Conservation (phyloP, 176 grass and related monocot species). For the Hyparrhenia diplandra region DNA sequence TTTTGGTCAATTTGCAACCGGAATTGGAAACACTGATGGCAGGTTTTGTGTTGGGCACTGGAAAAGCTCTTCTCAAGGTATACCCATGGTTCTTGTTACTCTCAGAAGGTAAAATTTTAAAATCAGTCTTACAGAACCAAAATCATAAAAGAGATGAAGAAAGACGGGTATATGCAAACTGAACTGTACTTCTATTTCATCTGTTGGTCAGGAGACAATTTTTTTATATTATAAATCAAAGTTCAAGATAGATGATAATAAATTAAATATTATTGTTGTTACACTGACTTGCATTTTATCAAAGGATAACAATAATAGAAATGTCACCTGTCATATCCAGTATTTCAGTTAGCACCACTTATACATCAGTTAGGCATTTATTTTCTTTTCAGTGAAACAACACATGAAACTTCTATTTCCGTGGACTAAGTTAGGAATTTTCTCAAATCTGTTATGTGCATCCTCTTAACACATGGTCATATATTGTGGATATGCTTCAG, state of each 20-base stretch:
- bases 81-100: conserved; percentile 1
- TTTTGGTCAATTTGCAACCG: conserved; percentile 94
- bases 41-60: conserved; percentile 89
- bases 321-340: too few relatives aligned
- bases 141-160: background rate
- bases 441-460: background rate
- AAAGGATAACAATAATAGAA: too few relatives aligned
- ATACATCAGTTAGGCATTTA: too few relatives aligned
- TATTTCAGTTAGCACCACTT: too few relatives aligned
- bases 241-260: background rate
- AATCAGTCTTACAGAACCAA: background rate
- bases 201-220: background rate
- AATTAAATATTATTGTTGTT: too few relatives aligned
- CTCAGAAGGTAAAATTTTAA: too few relatives aligned
- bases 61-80: conserved; percentile 92
- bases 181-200: background rate
- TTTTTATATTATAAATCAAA: background rate
- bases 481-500: background rate
- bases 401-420: background rate
- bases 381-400: too few relatives aligned
- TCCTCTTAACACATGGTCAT: background rate
- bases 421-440: background rate
- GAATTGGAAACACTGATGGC: conserved; percentile 97
- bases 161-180: too few relatives aligned
- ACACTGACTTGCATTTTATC: too few relatives aligned